phyloP scores from a whole-genome alignment of 495 filamentous ascomycete genomes.

The Lophiostoma macrostomum region DNA sequence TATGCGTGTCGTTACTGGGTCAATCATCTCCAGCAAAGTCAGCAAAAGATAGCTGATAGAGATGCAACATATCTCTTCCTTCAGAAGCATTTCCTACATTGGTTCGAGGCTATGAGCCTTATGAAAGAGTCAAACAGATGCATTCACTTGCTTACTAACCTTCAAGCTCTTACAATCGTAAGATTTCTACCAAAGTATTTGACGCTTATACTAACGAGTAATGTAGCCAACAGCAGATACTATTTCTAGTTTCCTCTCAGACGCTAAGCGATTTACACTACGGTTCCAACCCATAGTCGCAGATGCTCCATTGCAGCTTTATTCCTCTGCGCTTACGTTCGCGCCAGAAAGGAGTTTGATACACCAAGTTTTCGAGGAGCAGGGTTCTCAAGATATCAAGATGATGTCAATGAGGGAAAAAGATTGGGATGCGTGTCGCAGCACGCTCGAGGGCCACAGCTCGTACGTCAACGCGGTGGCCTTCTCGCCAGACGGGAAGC shows the following conservation, averaged over 20 bases:
- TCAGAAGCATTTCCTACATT: too few relatives aligned
- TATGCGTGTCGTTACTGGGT: constrained; percentile 46
- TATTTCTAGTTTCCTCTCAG: constrained; percentile 34
- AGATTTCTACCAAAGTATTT: too few relatives aligned
- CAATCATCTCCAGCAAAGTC: constrained; percentile 44
- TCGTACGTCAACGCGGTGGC: constrained; percentile 12
- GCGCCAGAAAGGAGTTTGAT: constrained; percentile 33
- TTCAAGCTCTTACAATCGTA: too few relatives aligned
- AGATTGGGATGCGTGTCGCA: neutral
- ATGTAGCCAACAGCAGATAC: constrained; percentile 1
- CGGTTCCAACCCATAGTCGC: constrained; percentile 29
- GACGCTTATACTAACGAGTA: constrained; percentile 4
- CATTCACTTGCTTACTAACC: too few relatives aligned
- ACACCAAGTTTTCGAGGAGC: neutral
- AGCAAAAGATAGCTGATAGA: too few relatives aligned
- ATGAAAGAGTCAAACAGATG: too few relatives aligned
- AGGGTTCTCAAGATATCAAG: neutral
- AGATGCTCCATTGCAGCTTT: constrained; percentile 35
- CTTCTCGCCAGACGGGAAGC: constrained; percentile 25
- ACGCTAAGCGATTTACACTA: constrained; percentile 42
- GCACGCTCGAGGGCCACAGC: constrained; percentile 7
- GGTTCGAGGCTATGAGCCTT: too few relatives aligned
- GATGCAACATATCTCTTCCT: too few relatives aligned
- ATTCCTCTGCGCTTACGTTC: constrained; percentile 40
- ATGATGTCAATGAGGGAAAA: constrained; percentile 1